These are phyloP conservation scores for Saraca asoca DNA, from an alignment of 331 rosid genomes.

Conservation along the genomic window DNA sequence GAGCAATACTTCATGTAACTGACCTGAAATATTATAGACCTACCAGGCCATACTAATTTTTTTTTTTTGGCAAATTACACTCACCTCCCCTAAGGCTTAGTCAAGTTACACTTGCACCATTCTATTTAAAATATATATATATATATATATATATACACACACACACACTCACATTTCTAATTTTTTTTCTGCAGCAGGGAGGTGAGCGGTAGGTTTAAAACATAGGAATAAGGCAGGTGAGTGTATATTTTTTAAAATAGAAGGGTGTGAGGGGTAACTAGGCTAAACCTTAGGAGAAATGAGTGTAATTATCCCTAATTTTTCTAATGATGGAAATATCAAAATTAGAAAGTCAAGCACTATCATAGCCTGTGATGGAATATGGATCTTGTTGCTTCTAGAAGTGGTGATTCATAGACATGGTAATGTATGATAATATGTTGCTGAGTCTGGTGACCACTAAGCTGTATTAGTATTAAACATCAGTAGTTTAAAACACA, in stretches of 20 bases:
- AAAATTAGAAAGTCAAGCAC: background rate
- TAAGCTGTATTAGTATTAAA: background rate
- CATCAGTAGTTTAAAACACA: background rate
- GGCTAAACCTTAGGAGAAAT: too few species aligned
- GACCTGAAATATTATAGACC: conserved; percentile 8
- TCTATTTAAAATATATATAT: too few species aligned
- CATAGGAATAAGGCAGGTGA: too few species aligned
- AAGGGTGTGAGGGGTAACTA: too few species aligned
- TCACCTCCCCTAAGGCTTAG: too few species aligned
- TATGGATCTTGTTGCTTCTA: background rate
- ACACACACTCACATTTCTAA: too few species aligned
- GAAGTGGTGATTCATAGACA: conserved; percentile 3
- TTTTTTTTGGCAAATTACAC: too few species aligned
- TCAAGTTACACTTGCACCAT: too few species aligned
- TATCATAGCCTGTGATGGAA: background rate
- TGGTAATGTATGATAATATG: background rate
- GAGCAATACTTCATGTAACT: background rate
- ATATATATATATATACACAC: too few species aligned
- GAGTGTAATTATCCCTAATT: background rate
- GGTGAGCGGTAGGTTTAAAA: too few species aligned
- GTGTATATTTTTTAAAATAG: too few species aligned
- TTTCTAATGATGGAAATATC: background rate
- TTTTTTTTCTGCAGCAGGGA: too few species aligned
- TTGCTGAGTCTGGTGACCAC: background rate
- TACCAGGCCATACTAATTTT: background rate